Percentiles rank a stretch among this genome's conserved stretches.
phyloP scores from a whole-genome alignment of 495 filamentous ascomycete genomes.

The Tetracladium marchalianum region DNA sequence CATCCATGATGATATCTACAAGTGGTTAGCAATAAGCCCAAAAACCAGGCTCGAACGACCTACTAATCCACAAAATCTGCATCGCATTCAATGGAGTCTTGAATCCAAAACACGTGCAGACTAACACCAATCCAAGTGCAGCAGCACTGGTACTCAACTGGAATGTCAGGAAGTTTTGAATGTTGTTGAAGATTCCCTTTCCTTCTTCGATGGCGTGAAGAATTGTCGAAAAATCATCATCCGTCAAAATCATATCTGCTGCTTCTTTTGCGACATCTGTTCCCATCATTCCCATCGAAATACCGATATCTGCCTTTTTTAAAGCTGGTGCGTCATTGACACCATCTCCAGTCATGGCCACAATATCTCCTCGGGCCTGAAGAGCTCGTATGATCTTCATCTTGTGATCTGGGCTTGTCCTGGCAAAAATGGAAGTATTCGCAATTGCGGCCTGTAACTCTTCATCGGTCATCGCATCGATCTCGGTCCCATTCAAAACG shows the following conservation, averaged over 20 bases:
- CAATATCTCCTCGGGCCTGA: slow-evolving; percentile 88
- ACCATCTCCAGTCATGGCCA: slow-evolving; percentile 97
- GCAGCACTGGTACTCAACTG: slow-evolving; percentile 96
- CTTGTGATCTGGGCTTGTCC: slow-evolving; percentile 95
- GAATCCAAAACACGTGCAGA: slow-evolving; percentile 87
- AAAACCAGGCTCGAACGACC: slow-evolving; percentile 24
- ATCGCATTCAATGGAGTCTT: slow-evolving; percentile 94
- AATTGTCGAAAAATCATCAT: slow-evolving; percentile 97
- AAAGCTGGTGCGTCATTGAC: slow-evolving; percentile 96
- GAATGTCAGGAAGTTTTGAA: slow-evolving; percentile 98
- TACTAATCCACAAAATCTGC: slow-evolving; percentile 99
- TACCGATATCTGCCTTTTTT: slow-evolving; percentile 96
- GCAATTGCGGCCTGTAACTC: slow-evolving; percentile 76
- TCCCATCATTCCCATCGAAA: slow-evolving; percentile 90
- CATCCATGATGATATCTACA: slow-evolving; percentile 97
- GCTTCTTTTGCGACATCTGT: slow-evolving; percentile 98
- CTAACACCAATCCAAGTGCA: slow-evolving; percentile 78
- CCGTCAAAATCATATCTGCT: slow-evolving; percentile 98
- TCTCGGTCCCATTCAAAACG: slow-evolving; percentile 79
- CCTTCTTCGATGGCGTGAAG: slow-evolving; percentile 94
- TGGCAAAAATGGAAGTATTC: slow-evolving; percentile 86
- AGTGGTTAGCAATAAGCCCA: slow-evolving; percentile 1
- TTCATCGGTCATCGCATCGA: slow-evolving; percentile 78
- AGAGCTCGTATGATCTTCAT: slow-evolving; percentile 91
- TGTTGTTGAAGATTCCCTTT: slow-evolving; percentile 99